Conservation (phyloP, 2,329 filamentous ascomycete species). For the Aspergillus jensenii region DNA sequence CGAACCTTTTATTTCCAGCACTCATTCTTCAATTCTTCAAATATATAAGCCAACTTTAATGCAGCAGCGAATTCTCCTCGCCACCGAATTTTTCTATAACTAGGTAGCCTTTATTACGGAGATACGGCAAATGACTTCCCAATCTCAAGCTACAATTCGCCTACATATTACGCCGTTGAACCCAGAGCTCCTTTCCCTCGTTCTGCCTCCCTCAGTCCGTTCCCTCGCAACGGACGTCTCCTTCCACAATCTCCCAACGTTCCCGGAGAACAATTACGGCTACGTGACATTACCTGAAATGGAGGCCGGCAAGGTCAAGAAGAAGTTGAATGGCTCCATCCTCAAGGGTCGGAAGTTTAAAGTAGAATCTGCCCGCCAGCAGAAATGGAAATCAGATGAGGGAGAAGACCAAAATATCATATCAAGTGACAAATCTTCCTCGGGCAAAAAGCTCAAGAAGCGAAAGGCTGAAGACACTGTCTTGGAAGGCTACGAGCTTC, state of each 20-base stretch:
- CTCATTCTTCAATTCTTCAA: background rate
- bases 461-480: conserved; percentile 56
- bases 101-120: background rate
- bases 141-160: conserved; percentile 43
- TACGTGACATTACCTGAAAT: conserved; percentile 78
- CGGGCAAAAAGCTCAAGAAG: conserved; percentile 47
- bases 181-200: conserved; percentile 67
- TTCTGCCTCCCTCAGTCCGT: conserved; percentile 68
- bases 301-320: conserved; percentile 87
- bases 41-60: background rate
- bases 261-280: conserved; percentile 87
- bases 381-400: conserved; percentile 50
- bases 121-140: conserved; percentile 21
- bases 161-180: conserved; percentile 89
- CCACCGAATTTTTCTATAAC: background rate
- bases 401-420: conserved; percentile 35
- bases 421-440: conserved; percentile 32
- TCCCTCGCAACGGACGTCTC: conserved; percentile 74
- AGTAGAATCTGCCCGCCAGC: conserved; percentile 75
- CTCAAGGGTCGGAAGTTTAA: conserved; percentile 82
- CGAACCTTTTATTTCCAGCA: background rate
- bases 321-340: conserved; percentile 83
- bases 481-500: conserved; percentile 69
- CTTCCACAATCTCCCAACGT: conserved; percentile 82
- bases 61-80: background rate